These are phyloP conservation scores for Cutaneotrichosporon sp. DNA, from an alignment of 1,284 basidiomycete genomes.

Conservation along the genomic window DNA sequence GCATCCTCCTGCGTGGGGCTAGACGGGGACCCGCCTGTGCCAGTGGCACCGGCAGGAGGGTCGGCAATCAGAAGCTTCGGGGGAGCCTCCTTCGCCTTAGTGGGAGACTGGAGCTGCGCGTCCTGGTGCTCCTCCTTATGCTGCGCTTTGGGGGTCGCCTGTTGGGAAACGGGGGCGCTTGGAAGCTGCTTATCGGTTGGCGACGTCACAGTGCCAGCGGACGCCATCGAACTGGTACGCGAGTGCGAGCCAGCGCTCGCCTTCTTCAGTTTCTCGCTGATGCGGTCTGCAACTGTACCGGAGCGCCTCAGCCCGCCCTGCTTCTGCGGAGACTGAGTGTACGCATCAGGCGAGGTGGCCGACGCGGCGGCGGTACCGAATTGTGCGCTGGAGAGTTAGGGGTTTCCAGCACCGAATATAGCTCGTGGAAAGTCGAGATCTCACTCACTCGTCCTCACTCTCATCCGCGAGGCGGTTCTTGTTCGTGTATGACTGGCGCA, in stretches of 20 bases:
- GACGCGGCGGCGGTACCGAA: conserved; percentile 61
- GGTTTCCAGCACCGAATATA: too few relatives aligned
- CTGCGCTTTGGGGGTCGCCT: background rate
- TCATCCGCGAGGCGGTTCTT: conserved; percentile 79
- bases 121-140: background rate
- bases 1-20: conserved; percentile 37
- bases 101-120: conserved; percentile 1
- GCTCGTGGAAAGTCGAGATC: background rate
- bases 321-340: conserved; percentile 65
- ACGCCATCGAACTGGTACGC: background rate
- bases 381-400: conserved; percentile 60
- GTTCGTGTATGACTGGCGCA: conserved; percentile 68
- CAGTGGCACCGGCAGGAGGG: background rate
- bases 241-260: conserved; percentile 19
- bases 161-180: background rate
- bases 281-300: conserved; percentile 48
- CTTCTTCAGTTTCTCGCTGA: conserved; percentile 45
- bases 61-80: background rate
- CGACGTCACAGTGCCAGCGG: background rate
- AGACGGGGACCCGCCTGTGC: conserved; percentile 20
- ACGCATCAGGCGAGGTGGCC: conserved; percentile 55
- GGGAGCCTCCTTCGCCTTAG: background rate
- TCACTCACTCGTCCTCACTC: conserved; percentile 77
- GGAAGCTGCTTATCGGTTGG: conserved; percentile 29
- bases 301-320: conserved; percentile 23